Base-by-base conservation (phyloP, 441 rosid species). In the Eutrema salsugineum region DNA sequence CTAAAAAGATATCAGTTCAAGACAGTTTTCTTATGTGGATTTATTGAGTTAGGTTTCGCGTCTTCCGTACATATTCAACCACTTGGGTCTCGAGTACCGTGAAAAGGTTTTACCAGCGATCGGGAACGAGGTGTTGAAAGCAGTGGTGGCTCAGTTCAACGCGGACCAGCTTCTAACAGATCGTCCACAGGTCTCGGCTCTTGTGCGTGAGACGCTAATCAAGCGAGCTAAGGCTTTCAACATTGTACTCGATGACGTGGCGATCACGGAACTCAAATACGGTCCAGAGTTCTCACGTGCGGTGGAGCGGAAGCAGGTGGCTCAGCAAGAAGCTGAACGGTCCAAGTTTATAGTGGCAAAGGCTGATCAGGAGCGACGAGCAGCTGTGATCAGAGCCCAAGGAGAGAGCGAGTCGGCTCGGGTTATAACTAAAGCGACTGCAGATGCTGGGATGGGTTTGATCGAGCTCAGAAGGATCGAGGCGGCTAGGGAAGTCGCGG, bases 331-430 rank as follows among this genome's bases (percentile, higher is more conserved):
- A 79, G 95, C 97, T 2, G 98, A 90, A 79, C 66, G 93, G 77
- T 90, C 95, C 0, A 93, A 85, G 70, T 87, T 90, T 42, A 72
- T 90, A 27, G 97, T 93, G 63, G 79, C 77, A 81, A 93, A 88
- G 80, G 95, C 97, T 71, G 97, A 90, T 66, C 98, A 90, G 80
- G 97, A 93, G 84, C 86, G 97, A 82, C 83, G 91, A 79, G 95
- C 92, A 70, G 93, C 97, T 35, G 42, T 93, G 77, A 87, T 93
- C 38, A 76, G 97, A 70, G 98, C 95, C 0, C 88, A 93, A 76
- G 98, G 97, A 81, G 97, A 93, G 78, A 93, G 97, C 77, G 90
- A 93, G 65, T 76, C 93, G 57, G 95, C 98, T 0, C 85, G 79
- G 69, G 68, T 87, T 35, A 90, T 93, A 66, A 90, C 98, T 3